Evolutionary conservation across 257 asterid species (phyloP).

Genomic region (Capsicum pubescens): DNA sequence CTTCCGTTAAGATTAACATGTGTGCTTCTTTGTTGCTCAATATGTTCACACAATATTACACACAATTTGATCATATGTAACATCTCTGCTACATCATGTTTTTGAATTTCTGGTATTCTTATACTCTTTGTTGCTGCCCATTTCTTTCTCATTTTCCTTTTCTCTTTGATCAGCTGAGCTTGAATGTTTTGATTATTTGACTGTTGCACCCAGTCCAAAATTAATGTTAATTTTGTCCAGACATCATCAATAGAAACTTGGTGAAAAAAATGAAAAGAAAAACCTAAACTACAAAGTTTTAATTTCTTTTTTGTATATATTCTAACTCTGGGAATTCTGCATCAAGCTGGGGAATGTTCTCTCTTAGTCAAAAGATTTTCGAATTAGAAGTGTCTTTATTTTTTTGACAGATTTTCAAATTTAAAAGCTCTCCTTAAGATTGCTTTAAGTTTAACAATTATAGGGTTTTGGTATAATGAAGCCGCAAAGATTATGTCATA

Average conservation of each 20-base stretch:
- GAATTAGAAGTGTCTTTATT: neutral
- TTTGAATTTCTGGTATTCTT: neutral
- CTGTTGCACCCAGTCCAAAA: slow-evolving; percentile 15
- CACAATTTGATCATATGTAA: neutral
- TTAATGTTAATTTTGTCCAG: neutral
- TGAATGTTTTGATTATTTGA: neutral
- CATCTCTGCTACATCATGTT: neutral
- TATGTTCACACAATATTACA: neutral
- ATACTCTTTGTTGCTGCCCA: neutral
- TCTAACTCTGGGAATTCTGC: neutral
- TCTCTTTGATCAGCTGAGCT: slow-evolving; percentile 9
- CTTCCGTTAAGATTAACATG: neutral
- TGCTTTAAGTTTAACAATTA: neutral
- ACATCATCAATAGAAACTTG: neutral
- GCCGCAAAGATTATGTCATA: neutral
- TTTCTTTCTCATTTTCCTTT: neutral
- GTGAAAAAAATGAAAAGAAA: too few species aligned
- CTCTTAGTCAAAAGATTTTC: slow-evolving; percentile 8
- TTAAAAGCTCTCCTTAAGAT: neutral
- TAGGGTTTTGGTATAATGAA: neutral
- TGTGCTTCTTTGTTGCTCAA: neutral
- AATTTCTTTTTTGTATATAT: neutral
- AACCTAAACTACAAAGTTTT: neutral
- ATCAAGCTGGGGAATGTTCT: neutral
- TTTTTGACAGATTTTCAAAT: neutral